Conservation (phyloP, 1,284 basidiomycete species). For the Dichomitus squalens region DNA sequence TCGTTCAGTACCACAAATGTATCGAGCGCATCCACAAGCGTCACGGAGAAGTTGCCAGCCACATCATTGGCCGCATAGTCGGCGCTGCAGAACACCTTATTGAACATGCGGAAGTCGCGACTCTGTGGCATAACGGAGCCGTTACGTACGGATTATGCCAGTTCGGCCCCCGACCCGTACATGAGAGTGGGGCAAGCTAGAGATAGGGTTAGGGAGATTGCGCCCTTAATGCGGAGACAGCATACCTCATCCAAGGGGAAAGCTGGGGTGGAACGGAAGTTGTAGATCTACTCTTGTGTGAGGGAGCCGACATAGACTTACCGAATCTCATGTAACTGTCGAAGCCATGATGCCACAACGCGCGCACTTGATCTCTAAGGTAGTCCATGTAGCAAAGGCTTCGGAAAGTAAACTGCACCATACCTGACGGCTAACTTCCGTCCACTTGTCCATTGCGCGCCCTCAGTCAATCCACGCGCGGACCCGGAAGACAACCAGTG, state of each 20-base stretch:
- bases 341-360: constrained; percentile 84
- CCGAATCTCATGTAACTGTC: constrained; percentile 79
- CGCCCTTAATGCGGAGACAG: background rate
- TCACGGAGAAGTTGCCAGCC: constrained; percentile 83
- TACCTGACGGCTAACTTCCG: constrained; percentile 67
- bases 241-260: constrained; percentile 82
- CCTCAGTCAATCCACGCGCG: constrained; percentile 35
- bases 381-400: background rate
- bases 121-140: background rate
- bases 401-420: constrained; percentile 19
- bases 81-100: constrained; percentile 40
- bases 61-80: constrained; percentile 83
- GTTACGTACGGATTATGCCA: constrained; percentile 72
- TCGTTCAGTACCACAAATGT: constrained; percentile 81
- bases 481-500: constrained; percentile 42
- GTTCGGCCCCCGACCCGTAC: constrained; percentile 80
- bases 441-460: constrained; percentile 55
- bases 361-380: constrained; percentile 66
- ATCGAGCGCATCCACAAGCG: constrained; percentile 82
- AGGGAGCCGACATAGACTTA: constrained; percentile 35
- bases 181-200: constrained; percentile 86
- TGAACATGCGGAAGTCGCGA: background rate
- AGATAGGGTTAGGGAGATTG: background rate
- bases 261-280: constrained; percentile 43
- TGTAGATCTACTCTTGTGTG: background rate